phyloP scores from a whole-genome alignment of 331 rosid species.

The Erythrophleum ivorense region DNA sequence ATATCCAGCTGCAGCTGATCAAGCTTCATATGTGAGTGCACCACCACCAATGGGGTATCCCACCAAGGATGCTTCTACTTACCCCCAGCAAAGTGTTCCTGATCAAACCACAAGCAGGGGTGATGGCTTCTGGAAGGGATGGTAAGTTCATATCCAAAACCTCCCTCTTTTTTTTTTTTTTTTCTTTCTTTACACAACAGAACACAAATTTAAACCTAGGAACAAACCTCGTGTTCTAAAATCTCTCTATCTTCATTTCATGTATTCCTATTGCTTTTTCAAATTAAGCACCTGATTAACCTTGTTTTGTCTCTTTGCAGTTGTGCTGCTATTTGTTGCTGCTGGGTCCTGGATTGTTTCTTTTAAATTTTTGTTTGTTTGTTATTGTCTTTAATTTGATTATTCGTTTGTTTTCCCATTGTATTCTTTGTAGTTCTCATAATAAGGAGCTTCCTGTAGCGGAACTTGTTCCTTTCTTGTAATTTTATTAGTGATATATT shows the following conservation, averaged over 20 bases:
- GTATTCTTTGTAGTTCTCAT: not conserved
- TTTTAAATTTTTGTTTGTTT: not conserved
- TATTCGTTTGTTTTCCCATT: not conserved
- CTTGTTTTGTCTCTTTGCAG: slow-evolving; percentile 4
- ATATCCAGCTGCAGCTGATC: not conserved
- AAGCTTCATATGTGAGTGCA: slow-evolving; percentile 33
- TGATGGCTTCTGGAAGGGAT: slow-evolving; percentile 71
- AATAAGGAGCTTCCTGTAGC: not conserved
- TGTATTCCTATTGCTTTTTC: not conserved
- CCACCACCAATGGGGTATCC: slow-evolving; percentile 68
- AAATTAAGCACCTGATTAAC: not conserved
- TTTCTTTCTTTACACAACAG: not conserved
- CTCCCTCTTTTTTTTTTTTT: too few relatives aligned
- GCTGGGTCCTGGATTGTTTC: slow-evolving; percentile 44
- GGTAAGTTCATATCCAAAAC: slow-evolving; percentile 36
- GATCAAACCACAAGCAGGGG: slow-evolving; percentile 50
- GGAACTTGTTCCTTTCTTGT: not conserved
- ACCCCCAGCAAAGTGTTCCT: slow-evolving; percentile 45
- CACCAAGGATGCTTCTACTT: slow-evolving; percentile 38
- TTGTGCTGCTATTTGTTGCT: slow-evolving; percentile 48
- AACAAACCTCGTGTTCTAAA: too few relatives aligned
- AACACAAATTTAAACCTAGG: too few relatives aligned
- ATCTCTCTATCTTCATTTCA: too few relatives aligned
- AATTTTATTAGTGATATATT: not conserved
- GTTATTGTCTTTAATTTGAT: not conserved